Evolutionary conservation across 495 filamentous ascomycete species (phyloP).

Genomic region (Annulohypoxylon maeteangense): DNA sequence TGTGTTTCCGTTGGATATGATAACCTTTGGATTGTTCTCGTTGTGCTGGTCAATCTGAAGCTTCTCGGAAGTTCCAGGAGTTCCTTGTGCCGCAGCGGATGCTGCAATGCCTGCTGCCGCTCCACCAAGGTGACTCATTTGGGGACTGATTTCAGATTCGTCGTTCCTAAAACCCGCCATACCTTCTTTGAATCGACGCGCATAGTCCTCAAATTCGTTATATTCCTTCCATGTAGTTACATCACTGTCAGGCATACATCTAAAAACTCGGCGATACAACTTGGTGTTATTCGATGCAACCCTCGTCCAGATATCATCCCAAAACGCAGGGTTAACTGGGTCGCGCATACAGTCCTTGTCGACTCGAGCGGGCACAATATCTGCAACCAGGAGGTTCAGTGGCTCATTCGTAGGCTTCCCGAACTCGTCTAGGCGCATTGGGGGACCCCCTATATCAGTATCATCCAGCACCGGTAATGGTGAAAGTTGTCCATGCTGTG

Average conservation of each 20-base stretch:
- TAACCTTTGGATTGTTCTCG: conserved; percentile 50
- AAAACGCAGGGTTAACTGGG: conserved; percentile 84
- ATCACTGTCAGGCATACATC: conserved; percentile 95
- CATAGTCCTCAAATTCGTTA: conserved; percentile 84
- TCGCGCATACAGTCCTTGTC: conserved; percentile 73
- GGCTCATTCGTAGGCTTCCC: conserved; percentile 49
- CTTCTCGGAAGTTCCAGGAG: conserved; percentile 46
- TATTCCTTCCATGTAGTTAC: conserved; percentile 95
- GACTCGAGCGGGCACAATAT: conserved; percentile 69
- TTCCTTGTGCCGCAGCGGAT: conserved; percentile 33
- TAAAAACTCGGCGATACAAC: conserved; percentile 91
- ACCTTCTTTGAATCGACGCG: conserved; percentile 78
- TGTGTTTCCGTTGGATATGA: conserved; percentile 44
- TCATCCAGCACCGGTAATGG: conserved; percentile 75
- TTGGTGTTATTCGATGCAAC: conserved; percentile 95
- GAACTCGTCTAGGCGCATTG: conserved; percentile 56
- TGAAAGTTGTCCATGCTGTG: conserved; percentile 72
- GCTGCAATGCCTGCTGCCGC: conserved; percentile 44
- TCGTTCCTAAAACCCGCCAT: conserved; percentile 58
- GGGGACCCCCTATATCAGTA: conserved; percentile 80
- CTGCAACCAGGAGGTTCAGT: conserved; percentile 68
- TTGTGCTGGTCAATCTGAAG: conserved; percentile 39
- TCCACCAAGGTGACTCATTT: conserved; percentile 50
- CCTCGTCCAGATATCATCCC: conserved; percentile 86
- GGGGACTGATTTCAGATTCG: conserved; percentile 48